These are phyloP conservation scores for Boletus reticulatus DNA, from an alignment of 768 basidiomycete species.

Conservation along the genomic window DNA sequence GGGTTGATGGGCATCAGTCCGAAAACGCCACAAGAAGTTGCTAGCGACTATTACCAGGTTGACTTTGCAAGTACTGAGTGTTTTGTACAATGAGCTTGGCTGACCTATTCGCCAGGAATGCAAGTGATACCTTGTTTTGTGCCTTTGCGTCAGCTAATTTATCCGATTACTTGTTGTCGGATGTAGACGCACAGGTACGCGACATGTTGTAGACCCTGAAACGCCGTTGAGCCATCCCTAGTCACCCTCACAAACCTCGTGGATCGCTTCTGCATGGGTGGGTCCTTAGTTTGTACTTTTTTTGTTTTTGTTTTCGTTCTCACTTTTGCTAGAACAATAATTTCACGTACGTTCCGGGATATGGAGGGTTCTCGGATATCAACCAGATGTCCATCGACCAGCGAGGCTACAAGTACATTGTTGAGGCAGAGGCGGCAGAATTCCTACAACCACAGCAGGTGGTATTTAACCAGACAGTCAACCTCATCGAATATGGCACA, in stretches of 20 bases:
- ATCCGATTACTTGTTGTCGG: background rate
- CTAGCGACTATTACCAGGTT: constrained; percentile 57
- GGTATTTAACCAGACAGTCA: constrained; percentile 50
- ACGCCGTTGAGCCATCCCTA: constrained; percentile 39
- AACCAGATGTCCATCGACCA: constrained; percentile 58
- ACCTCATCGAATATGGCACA: constrained; percentile 43
- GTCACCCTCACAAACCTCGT: constrained; percentile 60
- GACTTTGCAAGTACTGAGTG: constrained; percentile 26
- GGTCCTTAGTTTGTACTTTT: background rate
- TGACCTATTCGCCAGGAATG: constrained; percentile 25
- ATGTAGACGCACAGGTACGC: constrained; percentile 27
- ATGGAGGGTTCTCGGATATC: constrained; percentile 56
- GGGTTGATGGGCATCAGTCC: constrained; percentile 47
- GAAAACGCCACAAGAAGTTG: constrained; percentile 43
- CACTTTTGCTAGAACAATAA: constrained; percentile 51
- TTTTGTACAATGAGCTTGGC: background rate
- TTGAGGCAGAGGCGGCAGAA: constrained; percentile 52
- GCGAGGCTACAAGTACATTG: constrained; percentile 58
- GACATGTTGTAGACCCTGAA: background rate
- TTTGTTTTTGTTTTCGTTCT: background rate
- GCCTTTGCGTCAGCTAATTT: background rate
- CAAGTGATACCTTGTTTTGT: constrained; percentile 7
- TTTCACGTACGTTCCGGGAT: constrained; percentile 50
- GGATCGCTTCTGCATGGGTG: constrained; percentile 63
- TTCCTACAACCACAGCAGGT: constrained; percentile 50